Evolutionary conservation across 2,329 filamentous ascomycete genomes (phyloP).

Genomic region (Chaetomiaceae sp.): DNA sequence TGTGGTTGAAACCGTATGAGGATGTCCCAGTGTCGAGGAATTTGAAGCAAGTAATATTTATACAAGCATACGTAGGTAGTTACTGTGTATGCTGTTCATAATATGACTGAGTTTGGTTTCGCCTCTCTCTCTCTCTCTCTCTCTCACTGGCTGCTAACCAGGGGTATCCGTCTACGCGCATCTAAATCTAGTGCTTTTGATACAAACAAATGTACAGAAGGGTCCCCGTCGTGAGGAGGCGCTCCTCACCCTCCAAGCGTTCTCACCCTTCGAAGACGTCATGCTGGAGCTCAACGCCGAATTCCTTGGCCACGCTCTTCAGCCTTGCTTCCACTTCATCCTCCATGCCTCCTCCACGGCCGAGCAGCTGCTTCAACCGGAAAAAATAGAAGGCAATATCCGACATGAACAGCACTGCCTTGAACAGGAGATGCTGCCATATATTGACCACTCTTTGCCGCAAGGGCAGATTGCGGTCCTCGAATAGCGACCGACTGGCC

Average conservation of each 20-base stretch:
- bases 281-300: conserved; percentile 86
- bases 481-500: conserved; percentile 79
- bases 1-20: no score
- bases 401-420: conserved; percentile 66
- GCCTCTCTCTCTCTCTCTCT: no score
- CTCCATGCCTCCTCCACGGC: conserved; percentile 80
- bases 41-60: no score
- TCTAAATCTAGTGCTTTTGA: conserved; percentile 12
- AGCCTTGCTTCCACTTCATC: conserved; percentile 88
- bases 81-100: not conserved
- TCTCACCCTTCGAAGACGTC: conserved; percentile 76
- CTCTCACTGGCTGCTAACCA: no score
- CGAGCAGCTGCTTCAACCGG: conserved; percentile 71
- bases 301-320: conserved; percentile 82
- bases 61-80: not conserved
- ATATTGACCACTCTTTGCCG: conserved; percentile 63
- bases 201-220: not conserved
- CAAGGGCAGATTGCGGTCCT: conserved; percentile 62
- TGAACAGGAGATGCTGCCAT: conserved; percentile 77
- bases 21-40: no score
- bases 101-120: not conserved
- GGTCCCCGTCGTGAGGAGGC: not conserved
- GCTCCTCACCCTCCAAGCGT: not conserved
- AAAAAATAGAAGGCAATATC: conserved; percentile 82
- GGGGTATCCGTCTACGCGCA: conserved; percentile 11